Percentiles rank a stretch among this genome's conserved stretches.
Evolutionary conservation across 2,329 filamentous ascomycete genomes (phyloP).

Genomic region (Cladosporium sp.): DNA sequence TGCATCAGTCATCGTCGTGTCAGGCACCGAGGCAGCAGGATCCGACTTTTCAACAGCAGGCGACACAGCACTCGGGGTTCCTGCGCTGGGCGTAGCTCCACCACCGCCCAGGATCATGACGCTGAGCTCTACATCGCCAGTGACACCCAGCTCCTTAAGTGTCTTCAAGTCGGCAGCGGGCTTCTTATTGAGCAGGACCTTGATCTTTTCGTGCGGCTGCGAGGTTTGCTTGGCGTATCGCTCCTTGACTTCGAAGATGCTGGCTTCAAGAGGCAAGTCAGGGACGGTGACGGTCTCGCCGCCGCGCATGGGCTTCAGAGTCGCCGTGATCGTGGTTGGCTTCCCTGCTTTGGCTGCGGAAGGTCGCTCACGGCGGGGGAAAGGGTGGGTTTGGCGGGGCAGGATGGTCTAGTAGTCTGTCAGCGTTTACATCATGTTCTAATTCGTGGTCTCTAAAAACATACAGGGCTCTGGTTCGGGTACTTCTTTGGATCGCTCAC

Average conservation of each 20-base stretch:
- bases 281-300: conserved; percentile 59
- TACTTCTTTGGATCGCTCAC: conserved; percentile 78
- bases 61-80: conserved; percentile 31
- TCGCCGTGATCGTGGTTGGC: conserved; percentile 43
- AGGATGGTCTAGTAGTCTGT: conserved; percentile 56
- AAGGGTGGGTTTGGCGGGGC: conserved; percentile 52
- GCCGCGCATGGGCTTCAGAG: conserved; percentile 71
- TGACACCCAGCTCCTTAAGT: conserved; percentile 35
- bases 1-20: background rate
- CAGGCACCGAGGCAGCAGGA: conserved; percentile 21
- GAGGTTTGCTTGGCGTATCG: conserved; percentile 58
- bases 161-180: conserved; percentile 50
- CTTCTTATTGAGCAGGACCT: conserved; percentile 81
- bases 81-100: conserved; percentile 17
- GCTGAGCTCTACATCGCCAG: conserved; percentile 62
- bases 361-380: conserved; percentile 42
- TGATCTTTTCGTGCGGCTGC: conserved; percentile 70
- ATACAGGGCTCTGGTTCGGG: conserved; percentile 68
- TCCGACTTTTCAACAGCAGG: conserved; percentile 39
- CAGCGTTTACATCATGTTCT: background rate
- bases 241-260: conserved; percentile 71
- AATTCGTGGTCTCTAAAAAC: conserved; percentile 25
- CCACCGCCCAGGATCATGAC: conserved; percentile 77
- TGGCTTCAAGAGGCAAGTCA: conserved; percentile 58
- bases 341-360: conserved; percentile 40